phyloP scores from a whole-genome alignment of 257 asterid species.

The Avicennia marina region DNA sequence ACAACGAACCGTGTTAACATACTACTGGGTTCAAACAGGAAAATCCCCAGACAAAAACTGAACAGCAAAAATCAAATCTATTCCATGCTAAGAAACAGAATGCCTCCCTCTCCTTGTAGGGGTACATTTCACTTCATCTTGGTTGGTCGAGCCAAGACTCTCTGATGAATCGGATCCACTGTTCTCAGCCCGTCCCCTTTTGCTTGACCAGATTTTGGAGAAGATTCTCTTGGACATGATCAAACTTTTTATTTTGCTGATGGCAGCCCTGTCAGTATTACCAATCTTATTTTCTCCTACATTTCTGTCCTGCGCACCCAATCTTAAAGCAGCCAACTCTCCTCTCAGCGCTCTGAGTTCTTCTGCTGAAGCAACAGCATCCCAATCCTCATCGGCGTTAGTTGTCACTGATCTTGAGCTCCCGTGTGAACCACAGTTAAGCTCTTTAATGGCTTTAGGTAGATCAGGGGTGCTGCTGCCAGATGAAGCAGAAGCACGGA shows the following conservation, averaged over 20 bases:
- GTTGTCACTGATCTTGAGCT: slow-evolving; percentile 61
- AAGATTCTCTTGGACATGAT: slow-evolving; percentile 50
- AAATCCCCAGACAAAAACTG: too few species aligned
- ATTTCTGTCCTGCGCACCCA: slow-evolving; percentile 29
- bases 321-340: slow-evolving; percentile 53
- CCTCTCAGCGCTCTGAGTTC: slow-evolving; percentile 66
- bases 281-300: slow-evolving; percentile 20
- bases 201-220: slow-evolving; percentile 55
- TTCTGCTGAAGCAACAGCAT: slow-evolving; percentile 55
- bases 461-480: slow-evolving; percentile 76
- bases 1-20: too few species aligned
- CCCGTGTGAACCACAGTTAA: slow-evolving; percentile 43
- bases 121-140: slow-evolving; percentile 45
- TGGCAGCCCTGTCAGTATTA: slow-evolving; percentile 35
- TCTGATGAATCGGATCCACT: slow-evolving; percentile 74
- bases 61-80: slow-evolving; percentile 14
- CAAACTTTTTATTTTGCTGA: slow-evolving; percentile 49
- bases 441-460: slow-evolving; percentile 52
- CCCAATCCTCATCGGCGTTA: slow-evolving; percentile 78
- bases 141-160: slow-evolving; percentile 49
- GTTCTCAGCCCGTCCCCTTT: slow-evolving; percentile 46
- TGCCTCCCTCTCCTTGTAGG: slow-evolving; percentile 56
- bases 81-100: slow-evolving; percentile 57
- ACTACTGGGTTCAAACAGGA: too few species aligned
- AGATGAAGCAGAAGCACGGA: slow-evolving; percentile 57